Conservation (phyloP, 2,329 filamentous ascomycete species). For the Xylariales sp. region DNA sequence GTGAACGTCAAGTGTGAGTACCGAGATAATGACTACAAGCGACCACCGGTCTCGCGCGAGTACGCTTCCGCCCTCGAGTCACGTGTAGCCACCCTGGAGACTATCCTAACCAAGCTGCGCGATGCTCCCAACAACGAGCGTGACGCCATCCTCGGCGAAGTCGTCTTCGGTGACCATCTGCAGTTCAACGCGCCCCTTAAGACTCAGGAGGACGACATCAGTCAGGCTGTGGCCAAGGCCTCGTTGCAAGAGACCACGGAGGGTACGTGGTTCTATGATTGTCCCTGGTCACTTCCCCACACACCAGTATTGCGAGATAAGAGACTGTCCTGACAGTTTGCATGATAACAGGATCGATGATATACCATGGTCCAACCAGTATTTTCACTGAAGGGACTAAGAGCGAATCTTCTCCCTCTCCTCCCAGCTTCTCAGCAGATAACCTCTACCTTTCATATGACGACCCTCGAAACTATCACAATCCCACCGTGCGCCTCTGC, state of each 20-base stretch:
- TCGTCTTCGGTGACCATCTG: constrained; percentile 23
- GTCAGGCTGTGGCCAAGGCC: too few relatives aligned
- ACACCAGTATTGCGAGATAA: not conserved
- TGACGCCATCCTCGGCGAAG: constrained; percentile 25
- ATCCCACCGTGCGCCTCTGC: constrained; percentile 6
- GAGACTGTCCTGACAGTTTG: too few relatives aligned
- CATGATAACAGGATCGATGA: not conserved
- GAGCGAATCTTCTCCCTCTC: not conserved
- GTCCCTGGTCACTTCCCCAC: too few relatives aligned
- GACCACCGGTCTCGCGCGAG: constrained; percentile 12
- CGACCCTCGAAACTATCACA: not conserved
- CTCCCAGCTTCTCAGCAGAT: not conserved
- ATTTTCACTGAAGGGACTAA: constrained; percentile 3
- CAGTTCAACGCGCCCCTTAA: not conserved
- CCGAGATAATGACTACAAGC: constrained; percentile 11
- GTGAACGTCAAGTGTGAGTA: constrained; percentile 12
- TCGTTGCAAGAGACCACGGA: too few relatives aligned
- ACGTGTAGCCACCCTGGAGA: constrained; percentile 7
- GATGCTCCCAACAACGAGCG: constrained; percentile 21
- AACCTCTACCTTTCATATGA: not conserved
- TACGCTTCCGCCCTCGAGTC: constrained; percentile 8
- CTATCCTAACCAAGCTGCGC: constrained; percentile 21
- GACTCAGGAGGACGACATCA: not conserved
- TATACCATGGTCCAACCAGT: constrained; percentile 8
- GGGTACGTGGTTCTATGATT: too few relatives aligned